These are phyloP conservation scores for Neurospora intermedia DNA, from an alignment of 495 filamentous ascomycete species.

Conservation along the genomic window DNA sequence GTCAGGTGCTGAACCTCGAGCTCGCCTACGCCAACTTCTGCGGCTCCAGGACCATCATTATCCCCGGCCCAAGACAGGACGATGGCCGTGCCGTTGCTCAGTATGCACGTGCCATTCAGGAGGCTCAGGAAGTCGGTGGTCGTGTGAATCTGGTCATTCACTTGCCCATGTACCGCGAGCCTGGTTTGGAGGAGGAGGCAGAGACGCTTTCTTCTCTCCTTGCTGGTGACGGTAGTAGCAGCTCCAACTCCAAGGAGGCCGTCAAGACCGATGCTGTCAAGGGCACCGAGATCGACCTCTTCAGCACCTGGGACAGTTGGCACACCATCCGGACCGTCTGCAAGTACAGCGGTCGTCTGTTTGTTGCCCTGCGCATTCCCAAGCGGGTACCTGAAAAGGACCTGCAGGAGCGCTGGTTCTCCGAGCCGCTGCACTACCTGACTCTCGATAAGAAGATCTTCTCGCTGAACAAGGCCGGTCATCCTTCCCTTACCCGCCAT, in stretches of 20 bases:
- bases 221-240: slow-evolving; percentile 10
- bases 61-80: slow-evolving; percentile 58
- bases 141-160: slow-evolving; percentile 74
- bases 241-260: not conserved
- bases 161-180: slow-evolving; percentile 63
- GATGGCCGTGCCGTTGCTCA: slow-evolving; percentile 41
- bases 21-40: slow-evolving; percentile 92
- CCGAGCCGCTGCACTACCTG: slow-evolving; percentile 78
- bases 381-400: slow-evolving; percentile 61
- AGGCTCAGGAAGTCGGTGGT: slow-evolving; percentile 59
- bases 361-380: slow-evolving; percentile 72
- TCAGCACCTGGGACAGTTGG: slow-evolving; percentile 88
- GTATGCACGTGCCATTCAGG: slow-evolving; percentile 78
- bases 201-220: slow-evolving; percentile 27
- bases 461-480: slow-evolving; percentile 64
- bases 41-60: slow-evolving; percentile 70
- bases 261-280: not conserved
- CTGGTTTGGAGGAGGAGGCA: slow-evolving; percentile 28
- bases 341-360: slow-evolving; percentile 72
- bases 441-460: slow-evolving; percentile 58
- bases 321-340: slow-evolving; percentile 75
- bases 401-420: slow-evolving; percentile 85
- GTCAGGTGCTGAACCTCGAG: slow-evolving; percentile 82
- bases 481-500: slow-evolving; percentile 68
- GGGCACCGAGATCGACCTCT: slow-evolving; percentile 45